Percentiles rank a stretch among this genome's conserved stretches.
These are phyloP conservation scores for Aspergillus kassunensis DNA, from an alignment of 495 filamentous ascomycete genomes.

Conservation along the genomic window DNA sequence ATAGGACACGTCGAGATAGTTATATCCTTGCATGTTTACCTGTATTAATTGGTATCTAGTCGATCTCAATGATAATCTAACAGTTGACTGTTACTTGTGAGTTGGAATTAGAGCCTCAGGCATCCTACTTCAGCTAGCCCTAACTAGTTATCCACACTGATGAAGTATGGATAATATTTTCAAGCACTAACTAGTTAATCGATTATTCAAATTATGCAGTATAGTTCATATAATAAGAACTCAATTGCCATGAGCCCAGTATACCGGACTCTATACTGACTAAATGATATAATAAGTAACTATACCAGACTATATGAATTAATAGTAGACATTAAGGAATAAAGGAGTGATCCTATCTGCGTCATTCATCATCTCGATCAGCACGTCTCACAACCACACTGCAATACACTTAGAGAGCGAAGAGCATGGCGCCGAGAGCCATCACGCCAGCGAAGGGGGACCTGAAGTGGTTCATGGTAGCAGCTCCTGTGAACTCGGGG, in stretches of 20 bases:
- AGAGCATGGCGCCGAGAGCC: slow-evolving; percentile 1
- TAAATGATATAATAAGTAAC: background rate
- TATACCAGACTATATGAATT: slow-evolving; percentile 3
- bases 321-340: slow-evolving; percentile 7
- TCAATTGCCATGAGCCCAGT: background rate
- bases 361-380: background rate
- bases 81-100: too few relatives aligned
- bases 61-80: too few relatives aligned
- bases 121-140: too few relatives aligned
- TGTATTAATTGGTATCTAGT: too few relatives aligned
- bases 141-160: too few relatives aligned
- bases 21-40: too few relatives aligned
- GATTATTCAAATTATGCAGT: too few relatives aligned
- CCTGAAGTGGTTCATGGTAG: background rate
- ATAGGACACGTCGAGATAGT: too few relatives aligned
- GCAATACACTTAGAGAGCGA: slow-evolving; percentile 1
- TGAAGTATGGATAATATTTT: too few relatives aligned
- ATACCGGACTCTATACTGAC: background rate
- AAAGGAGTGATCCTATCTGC: background rate
- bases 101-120: too few relatives aligned
- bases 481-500: slow-evolving; percentile 8
- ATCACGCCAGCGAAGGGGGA: slow-evolving; percentile 9
- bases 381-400: background rate
- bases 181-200: too few relatives aligned
- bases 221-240: too few relatives aligned